Evolutionary conservation across 1,284 basidiomycete species (phyloP), one percentile per base, ranked within the genome.

Genomic region (Moesziomyces globuligerus): DNA sequence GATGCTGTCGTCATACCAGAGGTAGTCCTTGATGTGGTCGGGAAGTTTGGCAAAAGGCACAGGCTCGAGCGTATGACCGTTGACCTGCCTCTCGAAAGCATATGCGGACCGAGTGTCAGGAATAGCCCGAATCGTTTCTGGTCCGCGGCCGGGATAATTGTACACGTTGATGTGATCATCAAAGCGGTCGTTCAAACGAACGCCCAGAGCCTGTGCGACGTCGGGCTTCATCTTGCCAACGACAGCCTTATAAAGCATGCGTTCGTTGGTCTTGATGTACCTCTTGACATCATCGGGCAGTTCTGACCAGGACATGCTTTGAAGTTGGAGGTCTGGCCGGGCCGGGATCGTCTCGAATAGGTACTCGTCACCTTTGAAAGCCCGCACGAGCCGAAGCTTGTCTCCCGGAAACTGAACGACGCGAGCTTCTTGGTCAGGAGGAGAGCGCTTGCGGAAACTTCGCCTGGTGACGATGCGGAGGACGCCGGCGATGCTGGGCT

Each of bases 311-410:
- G n/a, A n/a, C n/a, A n/a, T n/a, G 11, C 15, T 34, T 13, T 17
- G 10, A 17, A n/a, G n/a, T n/a, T n/a, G n/a, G n/a, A n/a, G 32
- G 32, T n/a, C 32, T 34, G 13, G 7, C 2, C 32, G 32, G 10
- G 32, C 32, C 1, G 32, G 32, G 15, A 34, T 15, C 13, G 17
- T 15, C 6, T 34, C 15, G 32, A 23, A 53, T 7, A 40, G 13
- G 28, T 39, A 53, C 41, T 3, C 13, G 15, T 42, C 50, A 52
- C 21, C 28, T 13, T 13, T n/a, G n/a, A n/a, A 18, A 5, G 34
- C 20, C 17, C 37, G 21, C 3, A 34, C 17, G 3, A 55, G 18
- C 20, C 26, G 24, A 29, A 57, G 38, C 23, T 39, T 39, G 11
- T 58, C 21, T 17, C 21, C 18, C 6, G 21, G 38, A 4, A 11